Evolutionary conservation across 2,329 filamentous ascomycete genomes (phyloP), one percentile per base, ranked within the genome.

Genomic region (Gnomoniopsis sp.): DNA sequence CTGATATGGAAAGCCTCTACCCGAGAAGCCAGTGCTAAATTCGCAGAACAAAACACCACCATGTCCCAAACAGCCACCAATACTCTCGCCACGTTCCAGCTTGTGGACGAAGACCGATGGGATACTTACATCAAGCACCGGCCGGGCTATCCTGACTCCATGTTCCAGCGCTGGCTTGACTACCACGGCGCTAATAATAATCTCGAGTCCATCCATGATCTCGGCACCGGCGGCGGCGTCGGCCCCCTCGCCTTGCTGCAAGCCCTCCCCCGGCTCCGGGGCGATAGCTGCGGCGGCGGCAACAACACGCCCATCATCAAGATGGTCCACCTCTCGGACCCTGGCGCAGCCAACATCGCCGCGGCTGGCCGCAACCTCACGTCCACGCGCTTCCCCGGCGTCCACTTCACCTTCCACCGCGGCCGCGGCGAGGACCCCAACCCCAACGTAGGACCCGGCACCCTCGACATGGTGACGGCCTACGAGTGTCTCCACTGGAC

Each of bases 401-500:
- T 43, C 19, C 6, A 41, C 3, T 55, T 55, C 46, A n/a, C 19
- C 17, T 55, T 48, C 44, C 44, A 48, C 15, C n/a, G 15, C 7
- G 26, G 44, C 21, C 19, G n/a, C 11, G 53, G 44, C 8, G 53
- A 55, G 22, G 43, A 49, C 3, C 17, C 30, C n/a, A 30, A 36
- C 34, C 38, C 41, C 17, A 30, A 46, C 36, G 7, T 55, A 2
- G 6, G 6, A 14, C 26, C 49, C 14, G 26, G 34, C n/a, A 26
- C n/a, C 15, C 30, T 57, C 4, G 54, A 57, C 38, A 30, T 57
- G 21, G 34, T 44, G 15, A 57, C 30, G 34, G 54, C 54, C 14
- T 57, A 26, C 54, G 47, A 57, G 54, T 44, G 41, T n/a, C 43
- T 57, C 10, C 54, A 57, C 47, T 50, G 47, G 54, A 57, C 53